Evolutionary conservation across 305 asterid genomes (phyloP).

Genomic region (Fraxinus albicans): DNA sequence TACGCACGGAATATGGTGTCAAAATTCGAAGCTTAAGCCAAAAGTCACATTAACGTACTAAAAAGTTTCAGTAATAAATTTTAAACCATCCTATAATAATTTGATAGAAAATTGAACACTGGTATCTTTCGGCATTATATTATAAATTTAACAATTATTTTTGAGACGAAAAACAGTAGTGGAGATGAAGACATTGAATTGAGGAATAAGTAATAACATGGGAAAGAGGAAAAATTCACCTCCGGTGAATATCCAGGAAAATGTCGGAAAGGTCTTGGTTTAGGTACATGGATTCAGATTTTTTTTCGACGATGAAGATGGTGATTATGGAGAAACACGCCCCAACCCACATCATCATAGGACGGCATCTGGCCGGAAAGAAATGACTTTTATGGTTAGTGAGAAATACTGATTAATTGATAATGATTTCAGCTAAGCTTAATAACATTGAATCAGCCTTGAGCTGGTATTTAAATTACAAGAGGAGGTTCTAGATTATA

Average conservation of each 20-base stretch:
- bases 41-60: neutral
- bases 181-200: neutral
- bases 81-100: neutral
- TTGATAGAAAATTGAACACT: neutral
- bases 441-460: too few relatives aligned
- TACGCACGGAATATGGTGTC: neutral
- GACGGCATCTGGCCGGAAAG: conserved; percentile 52
- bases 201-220: neutral
- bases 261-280: conserved; percentile 33
- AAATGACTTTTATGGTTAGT: conserved; percentile 48
- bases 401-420: too few relatives aligned
- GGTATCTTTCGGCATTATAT: neutral
- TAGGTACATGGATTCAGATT: conserved; percentile 27
- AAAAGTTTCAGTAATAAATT: neutral
- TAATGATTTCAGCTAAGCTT: too few relatives aligned
- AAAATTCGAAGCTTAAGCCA: neutral
- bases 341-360: conserved; percentile 65
- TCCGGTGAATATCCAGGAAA: neutral
- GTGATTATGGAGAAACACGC: conserved; percentile 48
- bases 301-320: conserved; percentile 20
- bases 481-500: too few relatives aligned
- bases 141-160: too few relatives aligned
- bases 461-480: too few relatives aligned
- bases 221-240: neutral
- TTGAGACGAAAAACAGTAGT: neutral